These are phyloP conservation scores for Yamadazyma laniorum DNA, from an alignment of 805 yeast genomes.

Conservation along the genomic window DNA sequence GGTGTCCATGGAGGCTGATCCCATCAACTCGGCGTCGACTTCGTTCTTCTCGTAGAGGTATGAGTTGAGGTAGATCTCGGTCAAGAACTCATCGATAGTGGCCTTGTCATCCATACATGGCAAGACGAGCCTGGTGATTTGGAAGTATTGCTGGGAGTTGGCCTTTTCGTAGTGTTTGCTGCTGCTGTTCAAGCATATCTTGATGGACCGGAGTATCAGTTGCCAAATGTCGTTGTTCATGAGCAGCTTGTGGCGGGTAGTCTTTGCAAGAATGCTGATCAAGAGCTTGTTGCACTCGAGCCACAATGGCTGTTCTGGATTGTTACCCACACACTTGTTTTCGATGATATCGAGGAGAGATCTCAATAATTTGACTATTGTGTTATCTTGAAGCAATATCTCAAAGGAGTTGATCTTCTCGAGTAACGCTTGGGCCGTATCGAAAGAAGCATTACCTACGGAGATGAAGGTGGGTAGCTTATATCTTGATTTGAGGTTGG, in stretches of 20 bases:
- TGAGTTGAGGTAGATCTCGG: conserved; percentile 56
- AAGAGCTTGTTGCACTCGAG: conserved; percentile 46
- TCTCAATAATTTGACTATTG: conserved; percentile 44
- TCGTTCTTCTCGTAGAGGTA: conserved; percentile 59
- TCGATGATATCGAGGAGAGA: conserved; percentile 54
- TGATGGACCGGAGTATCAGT: conserved; percentile 40
- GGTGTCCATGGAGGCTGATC: conserved; percentile 27
- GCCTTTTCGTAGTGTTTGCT: conserved; percentile 35
- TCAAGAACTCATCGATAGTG: conserved; percentile 43
- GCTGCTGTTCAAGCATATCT: conserved; percentile 38
- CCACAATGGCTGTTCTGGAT: conserved; percentile 49
- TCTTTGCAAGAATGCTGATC: conserved; percentile 28
- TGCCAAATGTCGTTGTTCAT: conserved; percentile 35
- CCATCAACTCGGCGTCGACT: conserved; percentile 39
- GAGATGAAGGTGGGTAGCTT: conserved; percentile 66
- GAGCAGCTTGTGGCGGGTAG: conserved; percentile 15
- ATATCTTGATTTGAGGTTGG: conserved; percentile 25
- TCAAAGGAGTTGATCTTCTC: conserved; percentile 24
- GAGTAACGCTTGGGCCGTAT: conserved; percentile 40
- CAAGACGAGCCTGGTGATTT: conserved; percentile 7
- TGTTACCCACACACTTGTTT: conserved; percentile 37
- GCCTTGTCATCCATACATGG: conserved; percentile 14
- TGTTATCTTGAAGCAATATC: conserved; percentile 42
- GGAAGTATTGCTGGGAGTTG: conserved; percentile 42
- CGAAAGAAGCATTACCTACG: conserved; percentile 48